Evolutionary conservation across 768 basidiomycete genomes (phyloP).

Genomic region (Boletus tylopilopsis): DNA sequence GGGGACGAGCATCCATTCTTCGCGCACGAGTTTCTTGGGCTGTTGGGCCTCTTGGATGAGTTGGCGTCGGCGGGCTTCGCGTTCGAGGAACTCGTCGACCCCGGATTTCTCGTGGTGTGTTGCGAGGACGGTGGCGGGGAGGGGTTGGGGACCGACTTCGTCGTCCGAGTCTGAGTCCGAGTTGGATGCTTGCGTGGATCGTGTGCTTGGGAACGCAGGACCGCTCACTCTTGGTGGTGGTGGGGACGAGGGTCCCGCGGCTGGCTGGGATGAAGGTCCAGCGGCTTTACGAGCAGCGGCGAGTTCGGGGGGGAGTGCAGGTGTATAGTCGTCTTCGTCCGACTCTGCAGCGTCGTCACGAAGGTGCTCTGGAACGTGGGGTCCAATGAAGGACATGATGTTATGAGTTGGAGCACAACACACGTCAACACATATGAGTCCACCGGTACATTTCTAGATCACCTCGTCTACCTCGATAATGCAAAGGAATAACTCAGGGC

Average conservation of each 20-base stretch:
- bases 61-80: conserved; percentile 74
- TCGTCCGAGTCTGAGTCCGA: conserved; percentile 64
- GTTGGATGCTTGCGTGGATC: conserved; percentile 27
- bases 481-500: conserved; percentile 20
- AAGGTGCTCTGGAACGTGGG: conserved; percentile 52
- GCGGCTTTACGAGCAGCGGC: conserved; percentile 38
- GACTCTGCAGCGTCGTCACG: conserved; percentile 30
- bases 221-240: conserved; percentile 35
- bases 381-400: conserved; percentile 46
- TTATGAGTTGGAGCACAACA: no score
- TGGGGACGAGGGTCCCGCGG: conserved; percentile 22
- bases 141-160: conserved; percentile 81
- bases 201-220: conserved; percentile 47
- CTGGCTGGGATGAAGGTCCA: conserved; percentile 21
- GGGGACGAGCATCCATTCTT: conserved; percentile 98
- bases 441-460: not conserved
- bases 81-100: conserved; percentile 78
- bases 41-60: conserved; percentile 75
- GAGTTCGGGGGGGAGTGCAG: conserved; percentile 72
- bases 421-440: no score
- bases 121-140: conserved; percentile 42
- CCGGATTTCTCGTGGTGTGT: conserved; percentile 53
- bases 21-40: conserved; percentile 75
- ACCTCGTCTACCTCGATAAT: conserved; percentile 11
- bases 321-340: conserved; percentile 66